Conservation (phyloP, 148 eudicot species). For the Rhododendron williamsianum region DNA sequence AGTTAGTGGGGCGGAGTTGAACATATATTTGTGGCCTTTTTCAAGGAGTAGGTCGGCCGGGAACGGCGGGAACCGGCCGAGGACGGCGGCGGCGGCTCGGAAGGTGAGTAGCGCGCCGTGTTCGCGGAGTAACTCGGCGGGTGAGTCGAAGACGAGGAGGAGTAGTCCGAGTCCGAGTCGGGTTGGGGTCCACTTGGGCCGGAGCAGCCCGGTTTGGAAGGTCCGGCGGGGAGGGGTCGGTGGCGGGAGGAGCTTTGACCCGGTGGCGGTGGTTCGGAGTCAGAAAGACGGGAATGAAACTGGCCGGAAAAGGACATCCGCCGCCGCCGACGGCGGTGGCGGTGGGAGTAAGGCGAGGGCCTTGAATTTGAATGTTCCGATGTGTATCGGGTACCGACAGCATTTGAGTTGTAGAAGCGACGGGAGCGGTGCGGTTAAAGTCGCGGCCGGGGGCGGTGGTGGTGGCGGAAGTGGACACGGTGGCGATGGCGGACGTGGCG, state of each 20-base stretch:
- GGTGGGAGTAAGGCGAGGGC: constrained; percentile 23
- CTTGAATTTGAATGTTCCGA: constrained; percentile 62
- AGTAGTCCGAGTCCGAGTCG: constrained; percentile 49
- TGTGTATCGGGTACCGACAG: constrained; percentile 64
- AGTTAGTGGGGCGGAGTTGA: constrained; percentile 49
- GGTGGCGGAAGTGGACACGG: constrained; percentile 20
- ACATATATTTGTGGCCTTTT: constrained; percentile 90
- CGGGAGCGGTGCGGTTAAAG: constrained; percentile 22
- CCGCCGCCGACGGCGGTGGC: constrained; percentile 3
- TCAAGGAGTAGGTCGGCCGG: constrained; percentile 90
- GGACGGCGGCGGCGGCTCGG: constrained; percentile 27
- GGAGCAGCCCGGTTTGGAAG: constrained; percentile 89
- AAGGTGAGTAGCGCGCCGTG: constrained; percentile 91
- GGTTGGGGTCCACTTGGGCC: constrained; percentile 62
- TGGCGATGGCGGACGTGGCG: constrained; percentile 37
- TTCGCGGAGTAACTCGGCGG: constrained; percentile 83
- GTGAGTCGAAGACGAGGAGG: constrained; percentile 65
- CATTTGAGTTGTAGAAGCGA: constrained; percentile 49
- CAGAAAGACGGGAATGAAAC: constrained; percentile 16
- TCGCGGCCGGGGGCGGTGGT: not conserved
- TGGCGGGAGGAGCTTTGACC: constrained; percentile 16
- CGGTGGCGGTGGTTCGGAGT: constrained; percentile 11
- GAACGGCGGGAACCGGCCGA: constrained; percentile 50
- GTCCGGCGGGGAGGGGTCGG: constrained; percentile 32
- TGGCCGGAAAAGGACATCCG: constrained; percentile 25